These are phyloP conservation scores for Kwoniella sp. DNA, from an alignment of 768 basidiomycete genomes.

Conservation along the genomic window DNA sequence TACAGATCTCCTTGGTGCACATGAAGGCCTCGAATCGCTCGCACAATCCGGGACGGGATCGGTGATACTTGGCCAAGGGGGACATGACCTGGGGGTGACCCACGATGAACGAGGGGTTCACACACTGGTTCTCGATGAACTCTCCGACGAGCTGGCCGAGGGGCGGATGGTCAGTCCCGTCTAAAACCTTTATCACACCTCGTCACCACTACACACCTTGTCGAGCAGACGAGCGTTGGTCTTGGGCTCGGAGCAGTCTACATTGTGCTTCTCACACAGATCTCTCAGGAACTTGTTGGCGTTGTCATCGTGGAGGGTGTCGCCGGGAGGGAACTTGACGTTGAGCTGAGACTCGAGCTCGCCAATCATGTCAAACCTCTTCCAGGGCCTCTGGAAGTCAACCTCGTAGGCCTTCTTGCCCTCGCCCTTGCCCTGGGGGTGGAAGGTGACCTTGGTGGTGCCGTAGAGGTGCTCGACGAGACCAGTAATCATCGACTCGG, in stretches of 20 bases:
- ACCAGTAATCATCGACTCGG: constrained; percentile 82
- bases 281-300: constrained; percentile 83
- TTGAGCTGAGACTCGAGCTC: constrained; percentile 90
- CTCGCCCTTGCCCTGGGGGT: constrained; percentile 86
- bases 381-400: constrained; percentile 92
- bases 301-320: constrained; percentile 78
- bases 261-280: constrained; percentile 84
- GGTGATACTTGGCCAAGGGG: constrained; percentile 96
- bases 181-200: background rate
- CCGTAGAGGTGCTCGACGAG: constrained; percentile 82
- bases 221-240: constrained; percentile 92
- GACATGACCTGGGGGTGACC: constrained; percentile 99
- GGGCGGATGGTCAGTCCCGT: background rate
- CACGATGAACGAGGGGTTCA: constrained; percentile 95
- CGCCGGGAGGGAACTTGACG: constrained; percentile 88
- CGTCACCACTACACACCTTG: constrained; percentile 58
- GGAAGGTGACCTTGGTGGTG: constrained; percentile 65
- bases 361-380: constrained; percentile 95
- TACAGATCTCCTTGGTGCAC: constrained; percentile 97
- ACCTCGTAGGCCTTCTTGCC: constrained; percentile 61
- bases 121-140: constrained; percentile 93
- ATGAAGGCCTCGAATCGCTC: constrained; percentile 99
- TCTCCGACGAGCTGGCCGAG: constrained; percentile 82
- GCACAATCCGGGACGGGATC: constrained; percentile 91
- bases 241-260: constrained; percentile 92